Evolutionary conservation across 2,329 filamentous ascomycete species (phyloP).

Genomic region (Aspergillus glaucus): DNA sequence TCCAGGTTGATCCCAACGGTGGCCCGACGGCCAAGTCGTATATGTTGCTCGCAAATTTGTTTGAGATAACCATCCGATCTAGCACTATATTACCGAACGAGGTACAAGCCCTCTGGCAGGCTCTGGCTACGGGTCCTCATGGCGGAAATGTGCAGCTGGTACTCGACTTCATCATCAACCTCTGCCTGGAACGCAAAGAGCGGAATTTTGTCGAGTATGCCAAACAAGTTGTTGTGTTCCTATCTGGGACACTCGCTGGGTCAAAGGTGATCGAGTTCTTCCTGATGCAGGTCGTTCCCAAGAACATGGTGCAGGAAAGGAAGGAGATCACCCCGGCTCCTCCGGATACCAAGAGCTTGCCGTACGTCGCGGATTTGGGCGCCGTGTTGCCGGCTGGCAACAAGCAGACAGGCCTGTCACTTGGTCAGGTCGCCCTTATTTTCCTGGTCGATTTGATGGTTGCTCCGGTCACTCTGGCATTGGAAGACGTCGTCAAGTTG

Average conservation of each 20-base stretch:
- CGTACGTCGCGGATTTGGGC: conserved; percentile 81
- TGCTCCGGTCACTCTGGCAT: conserved; percentile 71
- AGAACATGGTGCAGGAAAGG: conserved; percentile 92
- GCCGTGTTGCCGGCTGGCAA: conserved; percentile 76
- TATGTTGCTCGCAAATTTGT: conserved; percentile 86
- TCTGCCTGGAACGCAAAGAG: conserved; percentile 88
- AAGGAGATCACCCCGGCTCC: conserved; percentile 61
- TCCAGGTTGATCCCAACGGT: conserved; percentile 85
- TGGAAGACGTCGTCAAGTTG: conserved; percentile 76
- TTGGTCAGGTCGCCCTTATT: conserved; percentile 89
- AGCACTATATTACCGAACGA: conserved; percentile 87
- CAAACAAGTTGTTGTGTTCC: conserved; percentile 94
- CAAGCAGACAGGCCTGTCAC: conserved; percentile 85
- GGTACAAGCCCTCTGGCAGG: conserved; percentile 95
- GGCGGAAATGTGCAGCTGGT: conserved; percentile 91
- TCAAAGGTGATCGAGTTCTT: conserved; percentile 93
- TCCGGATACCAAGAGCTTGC: conserved; percentile 66
- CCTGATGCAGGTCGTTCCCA: conserved; percentile 81
- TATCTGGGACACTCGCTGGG: conserved; percentile 78
- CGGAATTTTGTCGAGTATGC: conserved; percentile 98
- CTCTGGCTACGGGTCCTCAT: conserved; percentile 84
- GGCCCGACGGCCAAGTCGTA: conserved; percentile 88
- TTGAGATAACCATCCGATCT: conserved; percentile 93
- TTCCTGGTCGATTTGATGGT: conserved; percentile 95
- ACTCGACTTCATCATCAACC: conserved; percentile 89